A percentile compares a stretch with the other conserved stretches of the same genome.
phyloP scores from a whole-genome alignment of 306 rosid genomes.

The Malus orientalis region DNA sequence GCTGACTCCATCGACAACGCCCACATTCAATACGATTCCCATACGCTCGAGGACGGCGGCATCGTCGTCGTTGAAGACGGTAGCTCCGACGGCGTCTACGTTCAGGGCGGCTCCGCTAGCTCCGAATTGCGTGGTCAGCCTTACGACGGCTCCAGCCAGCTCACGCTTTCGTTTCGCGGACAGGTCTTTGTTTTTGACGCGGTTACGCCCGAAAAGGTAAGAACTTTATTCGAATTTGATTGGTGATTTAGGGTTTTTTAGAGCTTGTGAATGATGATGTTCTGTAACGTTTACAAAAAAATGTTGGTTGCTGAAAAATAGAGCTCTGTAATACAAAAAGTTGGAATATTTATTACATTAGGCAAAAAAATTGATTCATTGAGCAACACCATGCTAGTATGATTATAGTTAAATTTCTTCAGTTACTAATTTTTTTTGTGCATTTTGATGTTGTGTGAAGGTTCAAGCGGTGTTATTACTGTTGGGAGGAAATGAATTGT shows the following conservation, averaged over 20 bases:
- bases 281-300: not conserved
- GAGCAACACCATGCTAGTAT: not conserved
- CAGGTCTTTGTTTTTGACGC: slow-evolving; percentile 86
- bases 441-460: slow-evolving; percentile 29
- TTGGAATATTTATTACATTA: not conserved
- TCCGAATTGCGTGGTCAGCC: slow-evolving; percentile 43
- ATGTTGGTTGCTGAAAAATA: not conserved
- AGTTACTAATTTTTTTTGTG: not conserved
- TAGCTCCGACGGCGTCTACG: slow-evolving; percentile 39
- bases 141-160: slow-evolving; percentile 62
- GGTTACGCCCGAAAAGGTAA: slow-evolving; percentile 80
- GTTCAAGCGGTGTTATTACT: slow-evolving; percentile 81
- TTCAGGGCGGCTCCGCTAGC: slow-evolving; percentile 24
- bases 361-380: not conserved
- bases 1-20: slow-evolving; percentile 42
- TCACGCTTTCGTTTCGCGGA: slow-evolving; percentile 88
- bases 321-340: not conserved
- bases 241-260: slow-evolving; percentile 1
- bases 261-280: not conserved
- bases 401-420: not conserved
- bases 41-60: slow-evolving; percentile 48
- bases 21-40: slow-evolving; percentile 50
- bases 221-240: not conserved
- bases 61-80: slow-evolving; percentile 44
- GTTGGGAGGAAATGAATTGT: slow-evolving; percentile 70